Conservation (phyloP, 2,329 filamentous ascomycete genomes). For the Cordyceps pruinosa region DNA sequence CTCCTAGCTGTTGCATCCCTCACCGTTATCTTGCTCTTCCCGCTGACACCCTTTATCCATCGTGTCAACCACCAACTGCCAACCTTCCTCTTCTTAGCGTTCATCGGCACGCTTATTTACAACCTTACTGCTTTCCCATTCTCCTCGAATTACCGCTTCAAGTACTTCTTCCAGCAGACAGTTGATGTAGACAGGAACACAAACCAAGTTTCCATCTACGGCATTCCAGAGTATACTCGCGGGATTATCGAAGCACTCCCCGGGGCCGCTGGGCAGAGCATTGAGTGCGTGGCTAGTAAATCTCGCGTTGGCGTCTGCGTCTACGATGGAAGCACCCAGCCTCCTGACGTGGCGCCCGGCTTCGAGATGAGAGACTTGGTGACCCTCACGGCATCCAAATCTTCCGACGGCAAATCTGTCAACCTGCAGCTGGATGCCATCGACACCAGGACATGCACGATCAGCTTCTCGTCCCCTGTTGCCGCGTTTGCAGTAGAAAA, state of each 20-base stretch:
- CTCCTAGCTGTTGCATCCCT: conserved; percentile 64
- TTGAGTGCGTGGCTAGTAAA: conserved; percentile 52
- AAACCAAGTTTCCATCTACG: conserved; percentile 63
- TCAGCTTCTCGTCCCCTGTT: conserved; percentile 65
- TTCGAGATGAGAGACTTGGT: conserved; percentile 51
- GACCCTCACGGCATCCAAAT: conserved; percentile 40
- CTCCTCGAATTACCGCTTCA: conserved; percentile 69
- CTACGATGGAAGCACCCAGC: conserved; percentile 56
- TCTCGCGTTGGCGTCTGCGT: conserved; percentile 46
- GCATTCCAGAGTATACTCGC: conserved; percentile 59
- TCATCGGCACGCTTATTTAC: conserved; percentile 71
- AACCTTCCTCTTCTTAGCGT: conserved; percentile 65
- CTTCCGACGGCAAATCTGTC: conserved; percentile 40
- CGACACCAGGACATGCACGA: conserved; percentile 72
- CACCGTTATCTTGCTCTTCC: conserved; percentile 65
- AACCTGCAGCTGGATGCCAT: conserved; percentile 60
- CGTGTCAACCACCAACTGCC: conserved; percentile 79
- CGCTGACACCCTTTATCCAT: conserved; percentile 77
- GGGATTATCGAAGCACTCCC: conserved; percentile 63
- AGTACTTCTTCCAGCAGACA: conserved; percentile 79
- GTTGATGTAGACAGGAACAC: conserved; percentile 68
- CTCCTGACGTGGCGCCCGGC: conserved; percentile 53
- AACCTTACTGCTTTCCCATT: conserved; percentile 87
- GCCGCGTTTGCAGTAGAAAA: conserved; percentile 57
- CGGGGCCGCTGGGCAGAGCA: conserved; percentile 55